Base-by-base conservation (phyloP, 768 basidiomycete species). In the Chiua virens region DNA sequence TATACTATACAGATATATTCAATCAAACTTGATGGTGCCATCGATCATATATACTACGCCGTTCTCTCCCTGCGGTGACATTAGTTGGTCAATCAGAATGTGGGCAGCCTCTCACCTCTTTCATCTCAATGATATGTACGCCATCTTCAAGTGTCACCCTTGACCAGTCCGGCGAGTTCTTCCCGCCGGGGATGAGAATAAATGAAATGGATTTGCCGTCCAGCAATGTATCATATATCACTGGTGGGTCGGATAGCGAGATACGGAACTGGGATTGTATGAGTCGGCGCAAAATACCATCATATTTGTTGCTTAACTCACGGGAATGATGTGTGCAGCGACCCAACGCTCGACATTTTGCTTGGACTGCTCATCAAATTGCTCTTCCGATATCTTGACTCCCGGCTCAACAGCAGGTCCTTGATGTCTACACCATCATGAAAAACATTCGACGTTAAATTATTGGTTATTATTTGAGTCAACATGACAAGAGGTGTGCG, bases 251-350 rank as follows among this genome's bases (percentile, higher is more conserved):
- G 3, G 77, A 71, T 9, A 85, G 69, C 5, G 70, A 61, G 28
- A 85, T 74, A 3, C 75, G 80, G 14, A 71, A 79, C 64, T 78
- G 61, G 44, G 45, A 27, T 9, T 17, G 9, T 10, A 53, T 40
- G 14, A 37, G 42, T 6, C 1, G 45, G 38, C n/a, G 41, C 5
- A 13, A 3, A 23, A 1, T 28, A 41, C 34, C 5, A 15, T 32
- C 35, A 41, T 21, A 18, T 11, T 27, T n/a, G n/a, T n/a, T n/a
- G n/a, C 56, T 21, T n/a, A 23, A 9, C 77, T 55, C 64, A 93
- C 92, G 6, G 91, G 87, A 47, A 96, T 79, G 52, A 95, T 83
- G 61, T 94, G 93, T 3, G 86, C 86, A 2, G 83, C 81, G 0
- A 95, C 77, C 89, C 92, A 96, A 45, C 75, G 76, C 58, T 85